Base-by-base conservation (phyloP, 345 rosid genomes). In the Eucalyptus erythrocorys region DNA sequence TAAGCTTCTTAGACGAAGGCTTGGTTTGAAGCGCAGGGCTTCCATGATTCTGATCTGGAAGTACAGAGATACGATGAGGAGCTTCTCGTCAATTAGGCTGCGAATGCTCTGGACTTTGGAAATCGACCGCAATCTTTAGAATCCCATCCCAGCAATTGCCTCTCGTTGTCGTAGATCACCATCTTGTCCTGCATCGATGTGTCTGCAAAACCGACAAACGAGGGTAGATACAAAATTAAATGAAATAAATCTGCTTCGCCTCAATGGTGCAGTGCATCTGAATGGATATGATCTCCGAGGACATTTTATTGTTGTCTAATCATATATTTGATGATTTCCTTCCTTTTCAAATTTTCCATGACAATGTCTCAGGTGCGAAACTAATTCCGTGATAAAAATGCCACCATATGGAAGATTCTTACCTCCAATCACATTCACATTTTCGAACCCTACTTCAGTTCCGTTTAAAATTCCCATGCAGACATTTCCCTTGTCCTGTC, bases 381-480 rank as follows among this genome's bases (percentile, higher is more conserved):
- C 87, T 10, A 40, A n/a, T 4, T 34, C 53, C 30, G 57, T 6
- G 51, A 43, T 66, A 37, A 22, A 80, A 48, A 85, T 85, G 32
- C 22, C 24, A 10, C 32, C 47, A 17, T 68, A 43, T 10, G 85
- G 17, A 87, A 43, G 14, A 26, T 3, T 14, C 48, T 85, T 88
- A 96, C 99, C 99, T 91, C 99, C 99, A 7, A 98, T 93, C 87
- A 98, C 89, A 91, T 95, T 97, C 24, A 93, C 48, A 88, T 95
- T 92, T 21, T 90, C 85, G 76, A 97, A 94, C 48, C 98, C 99
- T 14, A 91, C 94, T 91, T 95, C 93, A 40, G 97, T 91, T 30
- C 99, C 99, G 87, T 98, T 95, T 55, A 98, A 92, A 84, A 97
- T 92, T 90, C 99, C 99, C 91, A 98, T 89, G 90, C 99, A 98